Evolutionary conservation across 2,329 filamentous ascomycete species (phyloP).

Genomic region (Xylaria sp.): DNA sequence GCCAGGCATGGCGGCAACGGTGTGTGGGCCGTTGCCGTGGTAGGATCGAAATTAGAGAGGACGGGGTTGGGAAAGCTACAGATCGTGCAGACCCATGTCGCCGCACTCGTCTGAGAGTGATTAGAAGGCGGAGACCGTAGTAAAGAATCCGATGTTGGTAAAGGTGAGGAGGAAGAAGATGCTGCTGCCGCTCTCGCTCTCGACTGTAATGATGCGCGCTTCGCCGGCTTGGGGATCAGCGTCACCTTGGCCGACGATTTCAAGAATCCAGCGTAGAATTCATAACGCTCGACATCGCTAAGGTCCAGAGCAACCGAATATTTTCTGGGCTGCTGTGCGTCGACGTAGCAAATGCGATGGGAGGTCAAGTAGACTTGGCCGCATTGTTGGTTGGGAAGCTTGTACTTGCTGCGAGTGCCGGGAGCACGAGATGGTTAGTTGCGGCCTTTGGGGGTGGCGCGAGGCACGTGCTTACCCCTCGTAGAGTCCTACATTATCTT

Average conservation of each 20-base stretch:
- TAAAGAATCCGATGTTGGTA: conserved; percentile 44
- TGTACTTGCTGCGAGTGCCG: conserved; percentile 77
- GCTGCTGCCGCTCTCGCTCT: conserved; percentile 62
- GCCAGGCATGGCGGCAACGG: conserved; percentile 87
- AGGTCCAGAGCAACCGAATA: conserved; percentile 87
- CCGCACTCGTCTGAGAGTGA: conserved; percentile 64
- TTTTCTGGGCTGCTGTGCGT: conserved; percentile 84
- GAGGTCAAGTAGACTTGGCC: conserved; percentile 97
- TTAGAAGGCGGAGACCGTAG: conserved; percentile 58
- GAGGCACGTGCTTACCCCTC: conserved; percentile 77
- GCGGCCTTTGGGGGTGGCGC: background rate
- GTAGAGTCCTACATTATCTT: conserved; percentile 97
- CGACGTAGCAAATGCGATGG: conserved; percentile 94
- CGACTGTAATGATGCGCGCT: conserved; percentile 69
- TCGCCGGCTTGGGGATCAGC: conserved; percentile 82
- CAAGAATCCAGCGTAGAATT: conserved; percentile 92
- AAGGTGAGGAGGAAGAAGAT: conserved; percentile 55
- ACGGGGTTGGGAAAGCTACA: conserved; percentile 95
- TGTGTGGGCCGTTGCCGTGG: conserved; percentile 80
- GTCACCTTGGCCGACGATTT: conserved; percentile 97
- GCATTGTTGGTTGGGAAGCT: conserved; percentile 92
- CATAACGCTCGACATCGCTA: conserved; percentile 89
- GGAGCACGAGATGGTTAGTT: conserved; percentile 30
- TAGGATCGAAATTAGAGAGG: conserved; percentile 91
- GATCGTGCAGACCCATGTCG: conserved; percentile 95